These are phyloP conservation scores for Draba incana DNA, from an alignment of 345 rosid genomes.

Conservation along the genomic window DNA sequence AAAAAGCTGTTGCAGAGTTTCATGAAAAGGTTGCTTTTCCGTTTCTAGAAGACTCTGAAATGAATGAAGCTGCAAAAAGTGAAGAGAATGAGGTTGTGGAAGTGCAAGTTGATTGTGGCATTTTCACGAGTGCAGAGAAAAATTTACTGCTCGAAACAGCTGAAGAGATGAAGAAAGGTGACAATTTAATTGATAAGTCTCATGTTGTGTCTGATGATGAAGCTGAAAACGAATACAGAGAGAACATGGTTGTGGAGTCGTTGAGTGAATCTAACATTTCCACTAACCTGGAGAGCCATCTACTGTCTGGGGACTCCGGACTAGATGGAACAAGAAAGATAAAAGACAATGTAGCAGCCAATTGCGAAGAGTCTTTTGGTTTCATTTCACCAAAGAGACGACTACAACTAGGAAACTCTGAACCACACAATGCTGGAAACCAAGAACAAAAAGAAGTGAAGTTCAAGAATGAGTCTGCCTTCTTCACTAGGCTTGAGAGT, in stretches of 20 bases:
- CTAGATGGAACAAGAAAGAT: neutral
- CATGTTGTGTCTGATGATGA: conserved; percentile 5
- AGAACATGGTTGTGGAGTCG: neutral
- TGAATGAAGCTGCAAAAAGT: conserved; percentile 19
- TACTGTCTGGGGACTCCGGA: neutral
- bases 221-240: too few relatives aligned
- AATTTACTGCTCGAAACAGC: conserved; percentile 1
- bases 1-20: conserved; percentile 5
- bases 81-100: conserved; percentile 3
- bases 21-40: neutral
- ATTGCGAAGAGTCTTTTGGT: conserved; percentile 14
- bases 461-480: conserved; percentile 23
- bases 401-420: neutral
- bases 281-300: conserved; percentile 9
- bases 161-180: neutral
- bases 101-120: conserved; percentile 4
- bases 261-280: conserved; percentile 23
- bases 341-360: too few relatives aligned
- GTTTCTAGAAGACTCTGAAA: neutral
- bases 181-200: neutral
- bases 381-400: conserved; percentile 5
- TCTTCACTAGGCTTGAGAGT: conserved; percentile 8
- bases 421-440: conserved; percentile 1
- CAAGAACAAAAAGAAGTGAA: neutral
- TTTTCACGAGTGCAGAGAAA: neutral